Evolutionary conservation across 176 grass and related monocot species (phyloP).

Genomic region (Themeda triandra): DNA sequence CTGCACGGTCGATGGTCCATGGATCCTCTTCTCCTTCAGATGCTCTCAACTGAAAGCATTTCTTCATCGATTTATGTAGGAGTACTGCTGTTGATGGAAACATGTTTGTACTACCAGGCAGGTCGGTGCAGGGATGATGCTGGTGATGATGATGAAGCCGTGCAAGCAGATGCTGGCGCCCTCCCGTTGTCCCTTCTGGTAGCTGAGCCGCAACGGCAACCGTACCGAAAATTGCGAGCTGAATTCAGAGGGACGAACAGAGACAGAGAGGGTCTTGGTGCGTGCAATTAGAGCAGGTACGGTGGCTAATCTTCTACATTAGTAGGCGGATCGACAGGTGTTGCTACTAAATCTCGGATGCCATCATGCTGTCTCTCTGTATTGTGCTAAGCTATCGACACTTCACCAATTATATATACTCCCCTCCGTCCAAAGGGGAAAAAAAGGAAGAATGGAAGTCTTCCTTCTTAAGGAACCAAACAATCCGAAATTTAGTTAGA

Average conservation of each 20-base stretch:
- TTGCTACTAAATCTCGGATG: not conserved
- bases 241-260: no score
- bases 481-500: no score
- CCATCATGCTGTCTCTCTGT: not conserved
- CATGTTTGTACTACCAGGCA: not conserved
- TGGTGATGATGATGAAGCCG: not conserved
- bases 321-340: not conserved
- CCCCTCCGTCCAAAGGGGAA: no score
- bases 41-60: no score
- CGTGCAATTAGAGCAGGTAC: constrained; percentile 2
- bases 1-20: no score
- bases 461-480: no score
- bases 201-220: constrained; percentile 26
- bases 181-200: constrained; percentile 5
- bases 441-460: no score
- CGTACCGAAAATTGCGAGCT: no score
- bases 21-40: no score
- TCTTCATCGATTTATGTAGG: no score
- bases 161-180: not conserved
- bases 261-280: not conserved
- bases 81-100: no score
- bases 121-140: not conserved
- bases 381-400: not conserved
- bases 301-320: not conserved
- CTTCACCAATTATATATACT: no score